Conservation (phyloP, 2,329 filamentous ascomycete genomes). For the Dactylellina sp. region DNA sequence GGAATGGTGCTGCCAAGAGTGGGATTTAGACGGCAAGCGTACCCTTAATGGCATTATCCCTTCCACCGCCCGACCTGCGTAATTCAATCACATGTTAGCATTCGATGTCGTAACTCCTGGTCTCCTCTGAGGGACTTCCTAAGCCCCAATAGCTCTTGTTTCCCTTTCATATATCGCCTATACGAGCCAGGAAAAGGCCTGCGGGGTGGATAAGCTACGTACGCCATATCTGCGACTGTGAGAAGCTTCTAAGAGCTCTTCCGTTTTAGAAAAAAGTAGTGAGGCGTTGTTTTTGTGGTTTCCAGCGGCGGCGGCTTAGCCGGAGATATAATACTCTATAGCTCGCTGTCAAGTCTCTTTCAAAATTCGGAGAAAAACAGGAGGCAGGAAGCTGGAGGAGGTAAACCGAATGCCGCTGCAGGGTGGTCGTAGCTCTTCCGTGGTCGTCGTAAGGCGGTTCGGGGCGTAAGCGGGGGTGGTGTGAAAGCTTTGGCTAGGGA, state of each 20-base stretch:
- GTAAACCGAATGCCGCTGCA: not conserved
- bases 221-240: slow-evolving; percentile 53
- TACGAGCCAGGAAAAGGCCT: not conserved
- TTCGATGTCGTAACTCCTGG: slow-evolving; percentile 47
- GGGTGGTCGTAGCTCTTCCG: slow-evolving; percentile 1
- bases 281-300: slow-evolving; percentile 14
- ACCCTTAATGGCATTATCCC: slow-evolving; percentile 70
- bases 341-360: not conserved
- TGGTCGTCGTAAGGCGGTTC: slow-evolving; percentile 21
- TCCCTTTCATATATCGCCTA: not conserved
- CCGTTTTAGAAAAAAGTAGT: not conserved
- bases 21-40: slow-evolving; percentile 59
- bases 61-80: slow-evolving; percentile 60
- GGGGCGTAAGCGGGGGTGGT: slow-evolving; percentile 43
- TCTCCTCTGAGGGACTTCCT: not conserved
- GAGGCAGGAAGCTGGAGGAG: not conserved
- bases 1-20: not conserved
- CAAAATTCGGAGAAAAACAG: not conserved
- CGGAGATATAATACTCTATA: slow-evolving; percentile 10
- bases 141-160: not conserved
- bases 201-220: slow-evolving; percentile 17
- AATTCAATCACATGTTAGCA: slow-evolving; percentile 19
- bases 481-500: slow-evolving; percentile 35
- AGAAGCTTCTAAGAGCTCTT: slow-evolving; percentile 36
- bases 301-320: slow-evolving; percentile 9